Evolutionary conservation across 2,329 filamentous ascomycete species (phyloP).

Genomic region (Alternaria dauci): DNA sequence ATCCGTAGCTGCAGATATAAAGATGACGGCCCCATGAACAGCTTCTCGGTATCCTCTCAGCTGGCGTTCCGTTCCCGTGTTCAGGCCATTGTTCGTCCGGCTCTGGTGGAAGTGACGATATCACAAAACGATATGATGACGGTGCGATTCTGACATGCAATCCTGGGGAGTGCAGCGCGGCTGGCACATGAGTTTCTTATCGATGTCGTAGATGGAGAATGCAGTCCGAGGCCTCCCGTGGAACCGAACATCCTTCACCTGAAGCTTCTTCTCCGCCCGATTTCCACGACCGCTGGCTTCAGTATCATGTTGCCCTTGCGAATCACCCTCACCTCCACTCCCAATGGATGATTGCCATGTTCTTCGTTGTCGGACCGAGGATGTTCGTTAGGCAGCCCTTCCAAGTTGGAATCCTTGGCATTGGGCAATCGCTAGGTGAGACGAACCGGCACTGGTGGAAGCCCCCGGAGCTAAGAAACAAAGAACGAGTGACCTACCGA

Average conservation of each 20-base stretch:
- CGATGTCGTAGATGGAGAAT: constrained; percentile 16
- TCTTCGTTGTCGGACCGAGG: background rate
- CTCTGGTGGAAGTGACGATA: constrained; percentile 11
- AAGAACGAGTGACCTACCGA: constrained; percentile 38
- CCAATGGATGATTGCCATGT: background rate
- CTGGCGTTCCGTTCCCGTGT: background rate
- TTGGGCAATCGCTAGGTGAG: constrained; percentile 1
- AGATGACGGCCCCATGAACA: background rate
- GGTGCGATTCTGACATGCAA: constrained; percentile 25
- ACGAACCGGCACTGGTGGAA: constrained; percentile 3
- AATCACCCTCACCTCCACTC: background rate
- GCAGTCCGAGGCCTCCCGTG: constrained; percentile 18
- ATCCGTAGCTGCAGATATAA: background rate
- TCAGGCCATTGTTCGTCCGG: constrained; percentile 1
- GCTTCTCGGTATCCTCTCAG: background rate
- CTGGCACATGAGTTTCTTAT: constrained; percentile 22
- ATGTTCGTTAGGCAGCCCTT: background rate
- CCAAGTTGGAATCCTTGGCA: constrained; percentile 4
- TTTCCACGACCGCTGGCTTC: background rate
- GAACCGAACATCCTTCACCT: constrained; percentile 17
- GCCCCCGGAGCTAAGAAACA: constrained; percentile 16
- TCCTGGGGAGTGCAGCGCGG: constrained; percentile 15
- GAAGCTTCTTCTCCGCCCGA: constrained; percentile 7
- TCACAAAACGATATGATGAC: background rate
- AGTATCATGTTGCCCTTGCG: constrained; percentile 4